Evolutionary conservation across 495 filamentous ascomycete genomes (phyloP).

Genomic region (Hypoxylon fuscum): DNA sequence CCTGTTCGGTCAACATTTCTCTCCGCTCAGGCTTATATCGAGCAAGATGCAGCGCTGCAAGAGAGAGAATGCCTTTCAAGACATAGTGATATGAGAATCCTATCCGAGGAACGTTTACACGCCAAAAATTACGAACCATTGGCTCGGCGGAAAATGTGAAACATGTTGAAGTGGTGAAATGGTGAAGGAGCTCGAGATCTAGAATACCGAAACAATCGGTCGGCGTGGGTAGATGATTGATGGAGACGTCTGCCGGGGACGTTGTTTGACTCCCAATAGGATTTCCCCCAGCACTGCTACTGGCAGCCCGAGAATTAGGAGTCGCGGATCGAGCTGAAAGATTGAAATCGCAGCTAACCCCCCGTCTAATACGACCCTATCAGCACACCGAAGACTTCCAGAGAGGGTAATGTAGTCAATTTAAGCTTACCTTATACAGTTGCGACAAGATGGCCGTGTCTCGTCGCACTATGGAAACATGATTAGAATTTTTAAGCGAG

Average conservation of each 20-base stretch:
- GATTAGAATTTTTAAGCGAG: constrained; percentile 12
- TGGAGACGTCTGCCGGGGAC: constrained; percentile 13
- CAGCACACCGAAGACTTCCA: constrained; percentile 6
- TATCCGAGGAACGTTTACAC: constrained; percentile 54
- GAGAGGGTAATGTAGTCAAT: neutral
- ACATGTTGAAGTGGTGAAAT: constrained; percentile 36
- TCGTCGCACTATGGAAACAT: constrained; percentile 29
- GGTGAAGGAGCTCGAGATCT: constrained; percentile 37
- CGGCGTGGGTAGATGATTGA: constrained; percentile 10
- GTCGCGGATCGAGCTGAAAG: constrained; percentile 1
- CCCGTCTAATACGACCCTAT: constrained; percentile 19
- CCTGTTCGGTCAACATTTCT: constrained; percentile 55
- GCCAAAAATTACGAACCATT: constrained; percentile 37
- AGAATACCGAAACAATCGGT: constrained; percentile 23
- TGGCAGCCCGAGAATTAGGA: neutral
- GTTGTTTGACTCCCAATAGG: constrained; percentile 7
- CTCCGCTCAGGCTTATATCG: constrained; percentile 47
- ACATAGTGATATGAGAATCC: constrained; percentile 59
- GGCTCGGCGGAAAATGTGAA: constrained; percentile 29
- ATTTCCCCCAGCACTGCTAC: constrained; percentile 6
- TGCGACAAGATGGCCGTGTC: constrained; percentile 33
- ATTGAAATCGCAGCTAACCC: constrained; percentile 33
- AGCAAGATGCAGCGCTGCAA: constrained; percentile 62
- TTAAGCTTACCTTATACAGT: constrained; percentile 26
- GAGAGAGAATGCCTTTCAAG: constrained; percentile 60